Base-by-base conservation (phyloP, 805 yeast genomes). In the Kodamaea neixiangensis region DNA sequence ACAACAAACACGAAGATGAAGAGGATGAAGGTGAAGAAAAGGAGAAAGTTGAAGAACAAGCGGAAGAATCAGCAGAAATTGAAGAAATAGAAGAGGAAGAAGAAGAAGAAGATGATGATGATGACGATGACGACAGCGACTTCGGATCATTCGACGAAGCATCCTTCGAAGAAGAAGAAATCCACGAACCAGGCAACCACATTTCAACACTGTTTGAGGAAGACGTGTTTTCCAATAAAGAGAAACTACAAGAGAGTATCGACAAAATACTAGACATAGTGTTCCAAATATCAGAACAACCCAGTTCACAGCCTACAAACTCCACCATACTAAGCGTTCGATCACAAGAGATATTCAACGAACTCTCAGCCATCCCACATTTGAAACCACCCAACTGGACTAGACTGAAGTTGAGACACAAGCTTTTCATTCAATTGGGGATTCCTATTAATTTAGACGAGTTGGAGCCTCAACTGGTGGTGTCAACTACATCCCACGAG, bases 401-500 rank as follows among this genome's bases (percentile, higher is more conserved):
- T 40, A 77, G 77, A 48, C 85, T 88, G 61, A 73, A 82, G 15
- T 76, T 87, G 19, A 79, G 91, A 46, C 79, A 86, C 57, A 82
- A 80, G 56, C 66, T 89, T 29, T 71, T 87, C 29, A 71, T 85
- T 15, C 78, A 83, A 22, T 69, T 89, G 41, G 91, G 92, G 1
- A 78, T 89, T 1, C 96, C 96, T 0, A 79, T 87, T 38, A 85
- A 86, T 58, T 69, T 85, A 13, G 90, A 85, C 63, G 87, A 85
- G 52, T 44, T 73, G 17, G 56, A 45, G 9, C 41, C 47, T 9
- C 41, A 19, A 17, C 41, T 5, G n/a, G 21, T 19, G 7, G 41
- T 17, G 4, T 5, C 15, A 34, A 34, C 41, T 17, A 15, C 41
- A 7, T 37, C 41, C 5, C 41, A 15, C 41, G 41, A 14, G 33